Conservation (phyloP, 2,329 filamentous ascomycete genomes). For the Raffaelea albimanens region DNA sequence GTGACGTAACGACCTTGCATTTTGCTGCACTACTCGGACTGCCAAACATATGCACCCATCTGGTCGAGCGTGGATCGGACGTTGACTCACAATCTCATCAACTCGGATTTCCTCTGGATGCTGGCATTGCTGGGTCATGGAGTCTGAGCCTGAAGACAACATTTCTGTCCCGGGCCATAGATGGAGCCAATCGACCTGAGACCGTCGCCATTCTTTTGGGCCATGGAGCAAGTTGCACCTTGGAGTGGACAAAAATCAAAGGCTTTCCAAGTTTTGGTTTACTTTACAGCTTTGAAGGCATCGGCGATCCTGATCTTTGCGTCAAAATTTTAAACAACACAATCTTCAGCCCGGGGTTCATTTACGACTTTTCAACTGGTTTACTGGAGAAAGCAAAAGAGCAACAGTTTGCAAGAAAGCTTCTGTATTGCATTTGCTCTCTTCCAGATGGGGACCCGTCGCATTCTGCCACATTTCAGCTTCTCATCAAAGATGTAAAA, state of each 20-base stretch:
- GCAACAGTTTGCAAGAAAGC: no score
- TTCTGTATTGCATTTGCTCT: no score
- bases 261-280: not conserved
- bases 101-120: not conserved
- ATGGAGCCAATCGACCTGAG: not conserved
- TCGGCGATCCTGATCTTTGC: not conserved
- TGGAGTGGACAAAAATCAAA: not conserved
- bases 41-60: not conserved
- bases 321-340: not conserved
- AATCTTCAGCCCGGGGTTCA: not conserved
- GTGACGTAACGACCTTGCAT: not conserved
- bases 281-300: not conserved
- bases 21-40: not conserved
- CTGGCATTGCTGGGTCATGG: not conserved
- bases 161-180: not conserved
- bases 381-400: no score
- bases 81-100: not conserved
- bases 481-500: not conserved
- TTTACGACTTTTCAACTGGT: no score
- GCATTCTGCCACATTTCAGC: no score
- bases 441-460: no score
- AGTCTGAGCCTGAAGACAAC: not conserved
- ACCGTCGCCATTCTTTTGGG: not conserved
- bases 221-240: not conserved
- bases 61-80: not conserved